Percentiles rank a stretch among this genome's conserved stretches.
Evolutionary conservation across 768 basidiomycete species (phyloP).

Genomic region (Kwoniella dejecticola): DNA sequence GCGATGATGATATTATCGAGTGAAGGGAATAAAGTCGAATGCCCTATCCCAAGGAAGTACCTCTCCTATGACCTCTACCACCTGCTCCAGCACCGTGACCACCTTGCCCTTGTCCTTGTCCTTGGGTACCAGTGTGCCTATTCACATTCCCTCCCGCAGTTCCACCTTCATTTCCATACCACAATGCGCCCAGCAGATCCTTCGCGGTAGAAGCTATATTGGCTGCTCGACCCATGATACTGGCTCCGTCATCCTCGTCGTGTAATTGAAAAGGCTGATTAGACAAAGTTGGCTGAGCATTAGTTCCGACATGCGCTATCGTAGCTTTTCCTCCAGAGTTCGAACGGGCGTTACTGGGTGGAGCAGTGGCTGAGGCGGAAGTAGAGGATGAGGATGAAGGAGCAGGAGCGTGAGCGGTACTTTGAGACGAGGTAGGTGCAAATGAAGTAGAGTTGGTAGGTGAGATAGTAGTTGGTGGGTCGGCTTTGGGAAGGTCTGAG

Average conservation of each 20-base stretch:
- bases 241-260: slow-evolving; percentile 53
- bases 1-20: too few species aligned
- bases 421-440: slow-evolving; percentile 4
- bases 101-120: not conserved
- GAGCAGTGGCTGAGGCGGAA: not conserved
- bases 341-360: not conserved
- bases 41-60: slow-evolving; percentile 16
- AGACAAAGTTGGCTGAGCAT: slow-evolving; percentile 35
- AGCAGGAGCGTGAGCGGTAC: not conserved
- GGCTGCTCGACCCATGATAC: slow-evolving; percentile 66
- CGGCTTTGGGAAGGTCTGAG: slow-evolving; percentile 23
- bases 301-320: slow-evolving; percentile 39
- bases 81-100: too few species aligned
- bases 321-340: slow-evolving; percentile 29
- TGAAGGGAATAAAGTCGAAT: not conserved
- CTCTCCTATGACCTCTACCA: slow-evolving; percentile 15
- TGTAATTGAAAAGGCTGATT: slow-evolving; percentile 11
- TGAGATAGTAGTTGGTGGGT: slow-evolving; percentile 20
- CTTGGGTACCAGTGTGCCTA: not conserved
- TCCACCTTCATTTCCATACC: slow-evolving; percentile 54
- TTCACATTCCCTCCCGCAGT: not conserved
- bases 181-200: slow-evolving; percentile 70
- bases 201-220: slow-evolving; percentile 80
- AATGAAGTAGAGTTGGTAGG: slow-evolving; percentile 11
- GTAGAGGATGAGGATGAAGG: not conserved